Evolutionary conservation across 176 grass and related monocot genomes (phyloP).

Genomic region (Elaeis guineensis): DNA sequence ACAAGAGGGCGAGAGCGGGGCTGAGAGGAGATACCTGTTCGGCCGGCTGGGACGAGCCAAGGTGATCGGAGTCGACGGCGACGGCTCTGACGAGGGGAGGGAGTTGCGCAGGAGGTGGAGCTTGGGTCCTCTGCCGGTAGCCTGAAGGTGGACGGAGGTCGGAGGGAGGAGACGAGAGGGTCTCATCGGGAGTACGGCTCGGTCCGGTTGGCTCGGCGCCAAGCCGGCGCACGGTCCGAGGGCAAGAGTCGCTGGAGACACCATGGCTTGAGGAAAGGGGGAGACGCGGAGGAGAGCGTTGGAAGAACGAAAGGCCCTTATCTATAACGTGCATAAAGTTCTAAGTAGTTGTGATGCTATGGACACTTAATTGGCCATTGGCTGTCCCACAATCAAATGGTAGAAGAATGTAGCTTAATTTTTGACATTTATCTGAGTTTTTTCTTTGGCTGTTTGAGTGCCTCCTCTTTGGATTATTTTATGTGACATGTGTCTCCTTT

Average conservation of each 20-base stretch:
- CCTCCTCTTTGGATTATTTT: too few relatives aligned
- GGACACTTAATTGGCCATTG: too few relatives aligned
- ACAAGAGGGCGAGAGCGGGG: too few relatives aligned
- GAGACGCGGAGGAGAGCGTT: background rate
- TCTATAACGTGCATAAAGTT: constrained; percentile 3
- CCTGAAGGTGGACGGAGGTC: constrained; percentile 1
- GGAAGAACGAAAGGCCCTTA: constrained; percentile 33
- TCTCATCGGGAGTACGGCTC: background rate
- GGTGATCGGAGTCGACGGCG: constrained; percentile 49
- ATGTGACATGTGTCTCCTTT: too few relatives aligned
- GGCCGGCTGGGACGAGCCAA: constrained; percentile 33
- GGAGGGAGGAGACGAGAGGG: constrained; percentile 14
- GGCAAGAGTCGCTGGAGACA: constrained; percentile 49
- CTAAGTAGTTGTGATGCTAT: too few relatives aligned
- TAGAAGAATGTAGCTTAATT: background rate
- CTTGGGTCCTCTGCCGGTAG: background rate
- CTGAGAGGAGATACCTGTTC: constrained; percentile 31
- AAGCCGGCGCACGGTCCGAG: constrained; percentile 40
- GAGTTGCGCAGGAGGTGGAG: constrained; percentile 1
- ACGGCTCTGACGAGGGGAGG: constrained; percentile 27
- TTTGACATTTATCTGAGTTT: too few relatives aligned
- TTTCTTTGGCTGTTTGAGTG: too few relatives aligned
- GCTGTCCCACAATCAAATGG: background rate
- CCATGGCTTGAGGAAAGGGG: constrained; percentile 25
- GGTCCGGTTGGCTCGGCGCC: constrained; percentile 9